phyloP scores from a whole-genome alignment of 768 basidiomycete genomes.

The Chalciporus chontae region DNA sequence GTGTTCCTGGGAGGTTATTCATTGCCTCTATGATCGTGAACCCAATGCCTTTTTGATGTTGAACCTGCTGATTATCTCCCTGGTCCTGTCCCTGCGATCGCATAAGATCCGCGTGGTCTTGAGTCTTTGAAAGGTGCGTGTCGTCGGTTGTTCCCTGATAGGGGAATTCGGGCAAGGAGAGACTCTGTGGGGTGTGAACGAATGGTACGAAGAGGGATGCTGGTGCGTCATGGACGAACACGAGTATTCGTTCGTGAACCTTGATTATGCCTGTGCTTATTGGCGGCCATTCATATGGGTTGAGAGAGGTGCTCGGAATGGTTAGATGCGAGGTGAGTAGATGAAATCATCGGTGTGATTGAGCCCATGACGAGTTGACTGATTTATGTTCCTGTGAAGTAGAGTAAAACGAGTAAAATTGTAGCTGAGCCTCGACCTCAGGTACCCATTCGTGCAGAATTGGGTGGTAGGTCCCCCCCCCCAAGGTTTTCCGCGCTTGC shows the following conservation, averaged over 20 bases:
- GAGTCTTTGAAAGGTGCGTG: constrained; percentile 1
- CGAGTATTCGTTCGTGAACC: background rate
- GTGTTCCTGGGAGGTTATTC: background rate
- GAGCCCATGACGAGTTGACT: background rate
- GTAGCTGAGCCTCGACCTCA: background rate
- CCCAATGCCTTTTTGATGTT: too few species aligned
- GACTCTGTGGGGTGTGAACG: constrained; percentile 24
- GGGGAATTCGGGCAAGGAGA: constrained; percentile 13
- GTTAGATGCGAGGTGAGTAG: constrained; percentile 16
- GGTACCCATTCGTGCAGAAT: background rate
- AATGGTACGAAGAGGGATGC: constrained; percentile 18
- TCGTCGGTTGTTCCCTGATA: constrained; percentile 9
- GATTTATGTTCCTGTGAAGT: background rate
- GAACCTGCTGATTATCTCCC: constrained; percentile 6
- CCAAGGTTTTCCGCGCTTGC: too few species aligned
- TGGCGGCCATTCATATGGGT: background rate
- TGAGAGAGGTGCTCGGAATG: constrained; percentile 14
- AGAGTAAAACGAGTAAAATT: background rate
- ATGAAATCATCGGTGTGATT: background rate
- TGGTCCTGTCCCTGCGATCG: constrained; percentile 21
- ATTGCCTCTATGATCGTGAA: background rate
- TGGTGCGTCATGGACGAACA: constrained; percentile 5
- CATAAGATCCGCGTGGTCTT: constrained; percentile 38
- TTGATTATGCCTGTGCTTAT: background rate
- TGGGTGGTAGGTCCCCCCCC: background rate